These are phyloP conservation scores for Prunus yedoensis DNA, from an alignment of 331 rosid genomes.

Conservation along the genomic window DNA sequence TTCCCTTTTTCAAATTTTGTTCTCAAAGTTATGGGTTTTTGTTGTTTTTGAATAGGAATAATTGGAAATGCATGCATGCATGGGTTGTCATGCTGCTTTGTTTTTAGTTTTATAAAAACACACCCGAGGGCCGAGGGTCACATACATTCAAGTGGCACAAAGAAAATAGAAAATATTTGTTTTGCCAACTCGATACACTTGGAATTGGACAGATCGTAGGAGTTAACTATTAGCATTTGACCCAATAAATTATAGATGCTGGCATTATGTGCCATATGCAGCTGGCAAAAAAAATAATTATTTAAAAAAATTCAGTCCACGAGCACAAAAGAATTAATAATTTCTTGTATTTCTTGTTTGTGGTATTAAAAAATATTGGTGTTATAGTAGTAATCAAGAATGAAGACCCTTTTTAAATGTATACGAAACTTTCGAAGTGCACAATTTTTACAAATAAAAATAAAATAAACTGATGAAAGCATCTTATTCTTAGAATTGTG, in stretches of 20 bases:
- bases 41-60: neutral
- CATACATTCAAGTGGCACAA: neutral
- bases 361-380: no score
- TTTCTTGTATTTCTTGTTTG: no score
- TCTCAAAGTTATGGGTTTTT: no score
- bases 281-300: neutral
- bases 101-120: neutral
- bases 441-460: neutral
- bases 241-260: neutral
- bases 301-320: neutral
- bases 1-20: no score
- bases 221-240: slow-evolving; percentile 2
- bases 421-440: neutral
- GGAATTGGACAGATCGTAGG: neutral
- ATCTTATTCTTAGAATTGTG: slow-evolving; percentile 1
- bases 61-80: neutral
- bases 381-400: neutral
- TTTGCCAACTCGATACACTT: slow-evolving; percentile 2
- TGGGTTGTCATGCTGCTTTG: neutral
- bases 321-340: neutral
- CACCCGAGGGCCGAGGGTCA: neutral
- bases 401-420: neutral
- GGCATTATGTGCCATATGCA: neutral
- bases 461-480: neutral
- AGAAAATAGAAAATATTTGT: neutral